Percentiles rank a stretch among this genome's conserved stretches.
phyloP scores from a whole-genome alignment of 441 rosid species.

The Erodium trifolium region DNA sequence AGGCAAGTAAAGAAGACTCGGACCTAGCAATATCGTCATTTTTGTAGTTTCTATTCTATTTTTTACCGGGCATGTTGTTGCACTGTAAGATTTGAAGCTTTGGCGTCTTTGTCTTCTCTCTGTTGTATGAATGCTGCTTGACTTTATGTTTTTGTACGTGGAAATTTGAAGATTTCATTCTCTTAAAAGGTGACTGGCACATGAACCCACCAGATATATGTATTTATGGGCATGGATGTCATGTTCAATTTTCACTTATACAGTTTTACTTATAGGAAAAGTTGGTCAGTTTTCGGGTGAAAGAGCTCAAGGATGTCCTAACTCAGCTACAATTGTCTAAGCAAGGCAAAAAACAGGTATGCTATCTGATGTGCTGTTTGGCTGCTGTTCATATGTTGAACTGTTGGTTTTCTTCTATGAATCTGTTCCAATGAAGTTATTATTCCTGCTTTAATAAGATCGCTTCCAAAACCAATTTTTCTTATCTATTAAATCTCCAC shows the following conservation, averaged over 20 bases:
- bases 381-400: background rate
- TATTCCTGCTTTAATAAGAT: background rate
- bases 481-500: background rate
- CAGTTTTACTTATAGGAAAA: slow-evolving; percentile 19
- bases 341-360: slow-evolving; percentile 34
- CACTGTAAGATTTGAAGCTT: too few species aligned
- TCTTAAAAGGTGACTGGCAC: background rate
- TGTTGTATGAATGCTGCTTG: too few species aligned
- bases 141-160: too few species aligned
- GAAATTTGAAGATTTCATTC: too few species aligned
- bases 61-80: too few species aligned
- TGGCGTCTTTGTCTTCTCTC: too few species aligned
- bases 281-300: slow-evolving; percentile 25
- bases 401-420: background rate
- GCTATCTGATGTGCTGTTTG: slow-evolving; percentile 2
- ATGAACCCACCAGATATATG: background rate
- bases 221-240: background rate
- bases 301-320: slow-evolving; percentile 32
- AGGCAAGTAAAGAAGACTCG: too few species aligned
- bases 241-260: background rate
- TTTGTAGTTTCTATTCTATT: too few species aligned
- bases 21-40: too few species aligned
- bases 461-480: background rate
- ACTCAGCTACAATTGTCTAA: slow-evolving; percentile 26
- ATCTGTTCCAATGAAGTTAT: background rate